Percentiles rank a stretch among this genome's conserved stretches.
Conservation (phyloP, 305 asterid species). For the Plantago coronopus region DNA sequence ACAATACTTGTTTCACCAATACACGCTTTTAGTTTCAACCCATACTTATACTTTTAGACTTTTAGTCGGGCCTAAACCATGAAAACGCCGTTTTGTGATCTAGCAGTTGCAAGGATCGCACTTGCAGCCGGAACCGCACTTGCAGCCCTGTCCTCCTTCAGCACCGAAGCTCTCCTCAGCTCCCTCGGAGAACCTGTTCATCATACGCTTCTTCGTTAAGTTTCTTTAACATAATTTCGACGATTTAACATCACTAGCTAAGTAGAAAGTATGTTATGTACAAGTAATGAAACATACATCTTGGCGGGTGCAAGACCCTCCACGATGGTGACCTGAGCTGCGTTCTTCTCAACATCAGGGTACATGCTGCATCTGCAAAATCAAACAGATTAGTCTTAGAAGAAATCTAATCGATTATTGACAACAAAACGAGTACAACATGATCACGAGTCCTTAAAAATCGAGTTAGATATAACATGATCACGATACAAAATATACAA, state of each 20-base stretch:
- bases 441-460: too few relatives aligned
- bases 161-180: constrained; percentile 40
- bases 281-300: constrained; percentile 27
- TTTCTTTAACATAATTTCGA: too few relatives aligned
- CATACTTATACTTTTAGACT: background rate
- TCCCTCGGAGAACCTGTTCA: constrained; percentile 38
- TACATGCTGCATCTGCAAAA: constrained; percentile 46
- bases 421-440: too few relatives aligned
- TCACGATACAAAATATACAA: too few relatives aligned
- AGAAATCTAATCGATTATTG: too few relatives aligned
- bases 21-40: background rate
- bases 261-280: background rate
- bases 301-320: constrained; percentile 53
- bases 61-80: constrained; percentile 4
- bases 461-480: too few relatives aligned
- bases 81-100: background rate
- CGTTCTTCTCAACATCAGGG: constrained; percentile 48
- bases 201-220: background rate
- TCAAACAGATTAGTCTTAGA: too few relatives aligned
- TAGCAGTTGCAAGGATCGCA: constrained; percentile 61
- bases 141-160: constrained; percentile 63
- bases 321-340: constrained; percentile 26
- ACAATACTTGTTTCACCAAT: background rate
- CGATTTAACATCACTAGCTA: background rate
- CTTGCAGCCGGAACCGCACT: constrained; percentile 58